Conservation (phyloP, 352 stramenopile species). For the Globisporangium nodosum region DNA sequence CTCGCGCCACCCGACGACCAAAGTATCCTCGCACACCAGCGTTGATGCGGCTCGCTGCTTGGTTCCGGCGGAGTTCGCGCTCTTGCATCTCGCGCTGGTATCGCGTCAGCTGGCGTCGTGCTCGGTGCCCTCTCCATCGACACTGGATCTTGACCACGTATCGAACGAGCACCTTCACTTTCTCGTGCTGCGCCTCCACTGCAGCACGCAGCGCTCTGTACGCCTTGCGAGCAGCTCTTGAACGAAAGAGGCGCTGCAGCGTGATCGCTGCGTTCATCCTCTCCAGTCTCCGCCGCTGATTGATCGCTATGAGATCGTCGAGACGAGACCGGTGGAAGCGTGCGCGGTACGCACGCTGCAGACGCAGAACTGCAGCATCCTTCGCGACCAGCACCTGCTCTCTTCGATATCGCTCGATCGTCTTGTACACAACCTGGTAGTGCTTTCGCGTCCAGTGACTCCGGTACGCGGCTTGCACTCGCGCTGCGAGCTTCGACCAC, state of each 20-base stretch:
- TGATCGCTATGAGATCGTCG: conserved; percentile 66
- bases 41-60: conserved; percentile 61
- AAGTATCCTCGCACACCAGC: conserved; percentile 61
- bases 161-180: conserved; percentile 23
- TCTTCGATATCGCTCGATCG: conserved; percentile 51
- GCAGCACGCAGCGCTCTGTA: conserved; percentile 46
- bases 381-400: conserved; percentile 36
- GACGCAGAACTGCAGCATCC: conserved; percentile 30
- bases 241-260: conserved; percentile 60
- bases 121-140: conserved; percentile 51
- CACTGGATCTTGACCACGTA: conserved; percentile 59
- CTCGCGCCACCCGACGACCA: conserved; percentile 32
- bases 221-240: conserved; percentile 38
- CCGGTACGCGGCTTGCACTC: conserved; percentile 54
- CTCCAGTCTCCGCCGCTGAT: conserved; percentile 49
- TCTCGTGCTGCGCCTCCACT: conserved; percentile 35
- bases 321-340: conserved; percentile 65
- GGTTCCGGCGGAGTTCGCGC: conserved; percentile 23
- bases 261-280: conserved; percentile 38
- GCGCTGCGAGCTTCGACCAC: conserved; percentile 40
- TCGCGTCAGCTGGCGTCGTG: conserved; percentile 27
- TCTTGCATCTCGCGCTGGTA: conserved; percentile 24
- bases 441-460: conserved; percentile 52
- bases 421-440: conserved; percentile 48
- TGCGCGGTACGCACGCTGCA: conserved; percentile 54